Conservation (phyloP, 2,329 filamentous ascomycete genomes). For the Didymella exigua region DNA sequence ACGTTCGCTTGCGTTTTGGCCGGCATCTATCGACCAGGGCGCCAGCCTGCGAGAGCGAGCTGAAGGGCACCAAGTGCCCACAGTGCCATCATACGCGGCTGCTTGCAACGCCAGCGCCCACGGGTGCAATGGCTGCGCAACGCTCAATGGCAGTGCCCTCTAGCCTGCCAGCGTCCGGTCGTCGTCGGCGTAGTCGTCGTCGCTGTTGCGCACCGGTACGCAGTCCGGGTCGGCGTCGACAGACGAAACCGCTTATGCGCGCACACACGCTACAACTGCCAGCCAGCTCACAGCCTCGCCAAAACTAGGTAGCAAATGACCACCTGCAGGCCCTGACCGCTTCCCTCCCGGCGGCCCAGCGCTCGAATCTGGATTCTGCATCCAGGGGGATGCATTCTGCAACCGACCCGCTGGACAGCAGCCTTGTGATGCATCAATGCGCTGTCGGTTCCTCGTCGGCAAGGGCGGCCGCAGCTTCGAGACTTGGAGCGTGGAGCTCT, state of each 20-base stretch:
- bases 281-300: conserved; percentile 31
- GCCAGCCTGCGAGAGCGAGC: background rate
- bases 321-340: conserved; percentile 31
- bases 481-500: conserved; percentile 8
- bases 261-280: conserved; percentile 30
- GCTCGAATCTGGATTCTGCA: conserved; percentile 21
- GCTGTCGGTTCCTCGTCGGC: conserved; percentile 22
- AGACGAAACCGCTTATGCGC: conserved; percentile 33
- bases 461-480: conserved; percentile 27
- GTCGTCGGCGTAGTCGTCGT: background rate
- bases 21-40: conserved; percentile 10
- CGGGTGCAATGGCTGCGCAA: background rate
- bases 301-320: conserved; percentile 29
- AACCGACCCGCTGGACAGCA: conserved; percentile 20
- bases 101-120: background rate
- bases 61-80: background rate
- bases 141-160: background rate
- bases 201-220: background rate
- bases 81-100: background rate
- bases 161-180: background rate
- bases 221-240: background rate
- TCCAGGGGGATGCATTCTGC: conserved; percentile 34
- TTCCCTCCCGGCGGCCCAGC: conserved; percentile 22
- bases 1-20: conserved; percentile 3
- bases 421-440: conserved; percentile 16